Evolutionary conservation across 257 asterid species (phyloP).

Genomic region (Striga asiatica): DNA sequence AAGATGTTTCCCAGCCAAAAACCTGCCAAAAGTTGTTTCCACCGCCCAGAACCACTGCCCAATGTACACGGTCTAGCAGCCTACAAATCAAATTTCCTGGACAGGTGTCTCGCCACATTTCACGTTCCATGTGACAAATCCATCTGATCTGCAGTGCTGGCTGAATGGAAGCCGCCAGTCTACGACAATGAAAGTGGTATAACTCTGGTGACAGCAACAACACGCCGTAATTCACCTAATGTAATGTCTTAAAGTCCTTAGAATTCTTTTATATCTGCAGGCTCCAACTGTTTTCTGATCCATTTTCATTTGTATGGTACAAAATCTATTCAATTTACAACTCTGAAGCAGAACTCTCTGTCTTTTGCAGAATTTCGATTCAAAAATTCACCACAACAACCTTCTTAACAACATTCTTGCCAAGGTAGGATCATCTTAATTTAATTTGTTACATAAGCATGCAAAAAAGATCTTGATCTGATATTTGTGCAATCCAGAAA

Average conservation of each 20-base stretch:
- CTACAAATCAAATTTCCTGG: no score
- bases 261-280: background rate
- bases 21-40: no score
- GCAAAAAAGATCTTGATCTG: background rate
- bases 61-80: no score
- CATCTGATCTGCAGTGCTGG: no score
- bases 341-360: background rate
- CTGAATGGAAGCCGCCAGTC: constrained; percentile 88
- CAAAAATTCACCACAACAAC: constrained; percentile 78
- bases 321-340: no score
- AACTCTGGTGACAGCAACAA: constrained; percentile 76
- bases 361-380: constrained; percentile 57
- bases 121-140: no score
- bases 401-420: constrained; percentile 77
- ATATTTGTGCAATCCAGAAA: constrained; percentile 1
- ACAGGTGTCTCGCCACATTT: no score
- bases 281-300: background rate
- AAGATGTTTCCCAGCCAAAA: no score
- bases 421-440: constrained; percentile 37
- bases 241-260: constrained; percentile 30
- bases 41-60: no score
- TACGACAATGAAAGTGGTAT: constrained; percentile 70
- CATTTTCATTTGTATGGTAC: no score
- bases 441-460: background rate
- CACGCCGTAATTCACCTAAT: constrained; percentile 94